Base-by-base conservation (phyloP, 1,139 yeast species). In the Suhomyces bolitotheri region DNA sequence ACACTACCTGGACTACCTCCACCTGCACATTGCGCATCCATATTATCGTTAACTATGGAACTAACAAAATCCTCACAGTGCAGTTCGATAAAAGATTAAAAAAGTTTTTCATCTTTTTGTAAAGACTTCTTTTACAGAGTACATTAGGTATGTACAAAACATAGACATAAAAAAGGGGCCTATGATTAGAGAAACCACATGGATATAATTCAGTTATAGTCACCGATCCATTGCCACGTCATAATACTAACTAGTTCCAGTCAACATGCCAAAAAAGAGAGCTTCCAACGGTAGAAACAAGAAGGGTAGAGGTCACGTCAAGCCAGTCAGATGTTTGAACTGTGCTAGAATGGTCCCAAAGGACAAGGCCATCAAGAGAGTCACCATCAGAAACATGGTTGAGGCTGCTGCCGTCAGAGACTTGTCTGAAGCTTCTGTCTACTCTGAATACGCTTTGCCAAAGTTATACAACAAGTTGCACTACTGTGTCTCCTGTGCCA, bases 231-330 rank as follows among this genome's bases (percentile, higher is more conserved):
- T 14, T 22, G 14, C 11, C 11, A 6, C 13, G 7, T 8, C 20
- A n/a, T 23, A 19, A 35, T 56, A 59, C 64, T 59, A 57, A 58
- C 64, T 44, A 33, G 33, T n/a, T 52, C 25, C 31, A 56, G 58
- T 45, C 76, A 80, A 76, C 64, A 92, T 92, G 98, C 97, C 98
- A 78, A 92, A 92, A 89, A 92, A 92, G 97, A 92, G 99, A 89
- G 89, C 97, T 77, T 88, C 97, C 94, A 89, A 89, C 97, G 99
- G 99, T 83, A 92, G 98, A 84, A 92, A 94, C 95, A 92, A 92
- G 95, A 89, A 89, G 82, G 98, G 98, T 73, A 92, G 99, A 87
- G 99, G 99, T 72, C 98, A 92, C 96, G 96, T 87, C 76, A 85
- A 86, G 78, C 95, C 96, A 71, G 97, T 92, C 70, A 90, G 99